Evolutionary conservation across 441 rosid species (phyloP), one percentile per base, ranked within the genome.

Genomic region (Eutrema salsugineum): DNA sequence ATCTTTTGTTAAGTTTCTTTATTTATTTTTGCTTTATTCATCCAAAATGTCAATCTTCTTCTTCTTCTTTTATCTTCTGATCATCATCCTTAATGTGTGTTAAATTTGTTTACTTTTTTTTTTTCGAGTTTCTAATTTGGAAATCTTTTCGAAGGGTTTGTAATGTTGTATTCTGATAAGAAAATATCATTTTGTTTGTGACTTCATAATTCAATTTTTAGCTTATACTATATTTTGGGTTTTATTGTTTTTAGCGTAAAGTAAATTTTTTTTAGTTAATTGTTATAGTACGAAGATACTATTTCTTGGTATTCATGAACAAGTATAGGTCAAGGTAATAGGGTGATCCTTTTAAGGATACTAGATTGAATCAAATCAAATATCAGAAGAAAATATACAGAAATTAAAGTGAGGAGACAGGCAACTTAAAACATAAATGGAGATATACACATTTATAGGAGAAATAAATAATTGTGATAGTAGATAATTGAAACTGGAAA

Each of bases 221-320:
- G 20, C 64, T 44, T 35, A 12, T 17, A 32, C 44, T 35, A 12
- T 17, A 32, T 43, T 4, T 22, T 27, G 36, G 32, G 20, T 60
- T 40, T 33, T 63, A 15, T 47, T 67, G 2, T 27, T 72, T 54
- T 72, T 33, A 12, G 38, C n/a, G 42, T 63, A 6, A 36, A 15
- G 7, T 36, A 54, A 10, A 16, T 0, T 4, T 1, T 42, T 11
- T 15, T 15, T 58, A 59, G 40, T 66, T 57, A 63, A 70, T 11
- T 57, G 8, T 24, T 64, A 57, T 73, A 73, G 75, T 77, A 70
- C 78, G 27, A 77, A 71, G 77, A 66, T 63, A 51, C 60, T 63
- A 27, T 73, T 81, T 86, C 89, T 85, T 79, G 88, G 81, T 82
- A 62, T 56, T 69, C 85, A 78, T 80, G 79, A 87, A 83, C 53